Conservation (phyloP, 441 rosid species). For the Erodium trifolium region DNA sequence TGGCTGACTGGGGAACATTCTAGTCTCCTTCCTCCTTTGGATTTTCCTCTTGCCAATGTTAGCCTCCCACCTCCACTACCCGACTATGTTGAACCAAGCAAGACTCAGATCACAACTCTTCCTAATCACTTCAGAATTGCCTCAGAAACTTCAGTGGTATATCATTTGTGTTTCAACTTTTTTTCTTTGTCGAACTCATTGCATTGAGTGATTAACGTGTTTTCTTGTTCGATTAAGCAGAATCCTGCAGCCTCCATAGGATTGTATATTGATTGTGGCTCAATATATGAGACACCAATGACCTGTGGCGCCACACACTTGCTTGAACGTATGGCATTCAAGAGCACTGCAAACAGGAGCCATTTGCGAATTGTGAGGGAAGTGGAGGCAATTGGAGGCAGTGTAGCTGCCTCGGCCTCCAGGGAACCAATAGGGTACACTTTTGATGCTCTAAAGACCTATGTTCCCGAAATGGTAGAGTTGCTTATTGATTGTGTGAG, state of each 20-base stretch:
- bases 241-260: constrained; percentile 78
- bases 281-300: constrained; percentile 70
- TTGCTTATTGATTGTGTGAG: no score
- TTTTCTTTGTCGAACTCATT: no score
- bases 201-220: no score
- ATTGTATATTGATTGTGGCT: constrained; percentile 68
- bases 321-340: constrained; percentile 89
- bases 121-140: constrained; percentile 67
- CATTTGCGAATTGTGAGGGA: constrained; percentile 76
- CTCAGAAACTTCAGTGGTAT: constrained; percentile 55
- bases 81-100: constrained; percentile 57
- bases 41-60: constrained; percentile 48
- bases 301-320: constrained; percentile 76
- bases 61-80: constrained; percentile 53
- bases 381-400: constrained; percentile 88
- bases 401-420: constrained; percentile 65
- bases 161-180: not conserved
- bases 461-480: constrained; percentile 45
- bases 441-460: constrained; percentile 79
- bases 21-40: constrained; percentile 35
- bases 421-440: constrained; percentile 85
- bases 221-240: constrained; percentile 23
- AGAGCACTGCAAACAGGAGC: constrained; percentile 66
- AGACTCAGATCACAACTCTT: constrained; percentile 45
- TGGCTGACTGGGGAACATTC: constrained; percentile 55